A percentile compares a stretch with the other conserved stretches of the same genome.
These are phyloP conservation scores for Bassia scoparia DNA, from an alignment of 148 eudicot species.

Conservation along the genomic window DNA sequence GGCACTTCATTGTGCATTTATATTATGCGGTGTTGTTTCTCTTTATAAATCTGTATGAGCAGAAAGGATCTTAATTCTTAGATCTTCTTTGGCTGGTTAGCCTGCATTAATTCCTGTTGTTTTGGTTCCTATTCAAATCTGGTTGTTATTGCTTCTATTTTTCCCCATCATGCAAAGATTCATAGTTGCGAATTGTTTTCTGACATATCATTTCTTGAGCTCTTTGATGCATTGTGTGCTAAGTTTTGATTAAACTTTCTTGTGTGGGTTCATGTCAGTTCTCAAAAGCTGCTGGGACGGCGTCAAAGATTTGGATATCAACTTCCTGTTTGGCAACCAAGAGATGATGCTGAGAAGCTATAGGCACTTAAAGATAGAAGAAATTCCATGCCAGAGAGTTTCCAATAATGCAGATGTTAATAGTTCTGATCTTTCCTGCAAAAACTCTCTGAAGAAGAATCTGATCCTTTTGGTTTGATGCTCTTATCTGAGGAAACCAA, in stretches of 20 bases:
- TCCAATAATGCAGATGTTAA: conserved; percentile 27
- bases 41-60: too few species aligned
- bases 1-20: background rate
- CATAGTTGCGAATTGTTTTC: background rate
- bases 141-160: too few species aligned
- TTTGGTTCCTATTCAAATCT: background rate
- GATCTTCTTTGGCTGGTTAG: background rate
- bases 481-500: conserved; percentile 48
- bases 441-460: conserved; percentile 40
- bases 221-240: background rate
- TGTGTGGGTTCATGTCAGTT: conserved; percentile 46
- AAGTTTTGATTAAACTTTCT: conserved; percentile 6
- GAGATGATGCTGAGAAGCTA: conserved; percentile 85
- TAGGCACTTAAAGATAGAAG: conserved; percentile 47
- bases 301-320: conserved; percentile 63
- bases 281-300: conserved; percentile 75
- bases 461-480: conserved; percentile 94
- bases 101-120: background rate
- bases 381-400: conserved; percentile 27
- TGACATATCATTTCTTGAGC: conserved; percentile 1
- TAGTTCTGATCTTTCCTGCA: conserved; percentile 34
- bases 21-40: background rate
- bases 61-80: background rate
- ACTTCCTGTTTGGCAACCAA: conserved; percentile 69
- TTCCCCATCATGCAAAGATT: too few species aligned